Conservation (phyloP, 768 basidiomycete species). For the Boletus tylopilopsis region DNA sequence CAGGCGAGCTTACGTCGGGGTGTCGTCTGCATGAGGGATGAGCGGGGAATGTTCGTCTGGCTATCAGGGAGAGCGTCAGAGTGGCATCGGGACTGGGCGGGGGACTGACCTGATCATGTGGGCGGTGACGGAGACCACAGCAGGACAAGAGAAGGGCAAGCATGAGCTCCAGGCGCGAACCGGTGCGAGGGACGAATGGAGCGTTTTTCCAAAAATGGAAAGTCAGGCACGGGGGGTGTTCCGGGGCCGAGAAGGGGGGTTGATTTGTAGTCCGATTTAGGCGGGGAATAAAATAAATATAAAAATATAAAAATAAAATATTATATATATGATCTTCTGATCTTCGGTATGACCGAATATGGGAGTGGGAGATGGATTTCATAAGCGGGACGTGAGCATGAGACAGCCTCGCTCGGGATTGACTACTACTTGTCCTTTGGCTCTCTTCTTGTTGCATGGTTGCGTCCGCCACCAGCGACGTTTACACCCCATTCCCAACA, state of each 20-base stretch:
- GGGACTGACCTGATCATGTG: slow-evolving; percentile 17
- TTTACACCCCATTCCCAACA: slow-evolving; percentile 54
- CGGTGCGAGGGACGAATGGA: slow-evolving; percentile 1
- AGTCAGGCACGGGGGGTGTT: slow-evolving; percentile 30
- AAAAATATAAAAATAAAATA: background rate
- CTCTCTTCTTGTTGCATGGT: slow-evolving; percentile 46
- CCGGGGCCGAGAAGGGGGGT: slow-evolving; percentile 16
- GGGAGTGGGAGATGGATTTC: slow-evolving; percentile 29
- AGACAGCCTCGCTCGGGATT: slow-evolving; percentile 42
- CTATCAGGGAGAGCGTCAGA: slow-evolving; percentile 4
- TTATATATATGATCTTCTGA: slow-evolving; percentile 29
- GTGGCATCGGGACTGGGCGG: background rate
- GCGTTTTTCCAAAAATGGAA: slow-evolving; percentile 8
- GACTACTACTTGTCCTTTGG: slow-evolving; percentile 23
- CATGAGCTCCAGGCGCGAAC: slow-evolving; percentile 17
- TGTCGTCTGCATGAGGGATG: slow-evolving; percentile 27
- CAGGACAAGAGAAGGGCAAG: slow-evolving; percentile 27
- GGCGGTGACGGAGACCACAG: slow-evolving; percentile 24
- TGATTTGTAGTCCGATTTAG: slow-evolving; percentile 23
- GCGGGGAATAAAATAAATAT: slow-evolving; percentile 15
- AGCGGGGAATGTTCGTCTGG: slow-evolving; percentile 26
- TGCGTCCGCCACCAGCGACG: slow-evolving; percentile 49
- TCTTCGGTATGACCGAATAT: slow-evolving; percentile 28
- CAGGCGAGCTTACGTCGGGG: slow-evolving; percentile 22
- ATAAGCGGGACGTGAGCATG: slow-evolving; percentile 43